Evolutionary conservation across 805 yeast species (phyloP).

Genomic region (Pichia cabralensis): DNA sequence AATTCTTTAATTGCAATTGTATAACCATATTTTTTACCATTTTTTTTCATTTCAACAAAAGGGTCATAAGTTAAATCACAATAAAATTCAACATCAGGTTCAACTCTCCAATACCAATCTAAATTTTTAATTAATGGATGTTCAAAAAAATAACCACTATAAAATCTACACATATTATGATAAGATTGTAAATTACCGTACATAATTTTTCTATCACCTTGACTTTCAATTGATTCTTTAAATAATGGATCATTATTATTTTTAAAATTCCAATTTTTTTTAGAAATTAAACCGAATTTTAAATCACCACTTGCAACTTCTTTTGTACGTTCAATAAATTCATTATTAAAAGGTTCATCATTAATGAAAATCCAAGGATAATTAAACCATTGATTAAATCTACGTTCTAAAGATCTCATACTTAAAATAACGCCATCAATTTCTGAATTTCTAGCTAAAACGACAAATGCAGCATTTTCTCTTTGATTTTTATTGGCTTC

Average conservation of each 20-base stretch:
- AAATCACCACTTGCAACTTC: slow-evolving; percentile 49
- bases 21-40: slow-evolving; percentile 73
- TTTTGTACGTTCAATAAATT: slow-evolving; percentile 46
- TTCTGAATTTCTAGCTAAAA: slow-evolving; percentile 76
- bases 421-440: slow-evolving; percentile 66
- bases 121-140: slow-evolving; percentile 62
- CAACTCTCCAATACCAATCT: slow-evolving; percentile 96
- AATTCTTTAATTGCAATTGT: slow-evolving; percentile 72
- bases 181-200: slow-evolving; percentile 78
- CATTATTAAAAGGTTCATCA: slow-evolving; percentile 60
- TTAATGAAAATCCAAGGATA: slow-evolving; percentile 91
- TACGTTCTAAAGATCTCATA: slow-evolving; percentile 69
- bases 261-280: slow-evolving; percentile 64
- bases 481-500: slow-evolving; percentile 24
- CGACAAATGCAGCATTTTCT: slow-evolving; percentile 78
- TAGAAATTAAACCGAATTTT: slow-evolving; percentile 60
- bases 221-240: slow-evolving; percentile 51
- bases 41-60: slow-evolving; percentile 64
- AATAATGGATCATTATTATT: slow-evolving; percentile 29
- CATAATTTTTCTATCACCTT: slow-evolving; percentile 76
- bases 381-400: slow-evolving; percentile 86
- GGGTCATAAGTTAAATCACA: slow-evolving; percentile 94
- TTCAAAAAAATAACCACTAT: slow-evolving; percentile 71
- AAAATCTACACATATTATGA: slow-evolving; percentile 93
- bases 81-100: slow-evolving; percentile 82